Evolutionary conservation across 1,139 yeast genomes (phyloP).

Genomic region (Suhomyces taliae): DNA sequence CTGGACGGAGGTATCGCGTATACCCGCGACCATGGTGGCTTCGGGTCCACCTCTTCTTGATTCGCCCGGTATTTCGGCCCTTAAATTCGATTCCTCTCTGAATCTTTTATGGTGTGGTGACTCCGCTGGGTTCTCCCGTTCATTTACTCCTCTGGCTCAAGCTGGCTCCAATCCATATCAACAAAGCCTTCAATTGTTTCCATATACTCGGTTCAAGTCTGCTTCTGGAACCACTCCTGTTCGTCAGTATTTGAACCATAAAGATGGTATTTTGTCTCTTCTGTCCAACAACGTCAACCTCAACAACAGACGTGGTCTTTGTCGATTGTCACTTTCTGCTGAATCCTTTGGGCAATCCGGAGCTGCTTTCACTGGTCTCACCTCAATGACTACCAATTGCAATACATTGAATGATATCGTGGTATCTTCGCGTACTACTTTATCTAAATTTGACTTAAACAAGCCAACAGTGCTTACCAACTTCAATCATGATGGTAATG

Average conservation of each 20-base stretch:
- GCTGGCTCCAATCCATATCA: slow-evolving; percentile 13
- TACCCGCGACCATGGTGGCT: slow-evolving; percentile 23
- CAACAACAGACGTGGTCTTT: slow-evolving; percentile 58
- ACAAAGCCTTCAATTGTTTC: slow-evolving; percentile 30
- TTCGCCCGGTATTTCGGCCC: slow-evolving; percentile 25
- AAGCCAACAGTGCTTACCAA: slow-evolving; percentile 40
- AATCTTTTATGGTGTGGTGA: slow-evolving; percentile 92
- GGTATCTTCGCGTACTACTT: slow-evolving; percentile 36
- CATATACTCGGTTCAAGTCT: slow-evolving; percentile 55
- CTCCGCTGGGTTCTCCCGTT: slow-evolving; percentile 37
- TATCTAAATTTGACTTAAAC: slow-evolving; percentile 61
- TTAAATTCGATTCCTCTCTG: slow-evolving; percentile 65
- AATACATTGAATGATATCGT: slow-evolving; percentile 36
- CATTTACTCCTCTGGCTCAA: slow-evolving; percentile 26
- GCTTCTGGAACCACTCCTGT: slow-evolving; percentile 40
- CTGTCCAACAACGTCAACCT: slow-evolving; percentile 54
- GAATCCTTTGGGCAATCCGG: slow-evolving; percentile 15
- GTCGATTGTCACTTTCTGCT: slow-evolving; percentile 35
- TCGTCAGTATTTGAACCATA: slow-evolving; percentile 51
- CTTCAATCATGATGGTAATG: slow-evolving; percentile 31
- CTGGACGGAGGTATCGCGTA: slow-evolving; percentile 28
- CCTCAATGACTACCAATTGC: slow-evolving; percentile 41
- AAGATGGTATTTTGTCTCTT: slow-evolving; percentile 59
- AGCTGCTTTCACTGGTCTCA: slow-evolving; percentile 25
- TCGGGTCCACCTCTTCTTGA: slow-evolving; percentile 7